Base-by-base conservation (phyloP, 1,139 yeast genomes). In the Pichia sp. region DNA sequence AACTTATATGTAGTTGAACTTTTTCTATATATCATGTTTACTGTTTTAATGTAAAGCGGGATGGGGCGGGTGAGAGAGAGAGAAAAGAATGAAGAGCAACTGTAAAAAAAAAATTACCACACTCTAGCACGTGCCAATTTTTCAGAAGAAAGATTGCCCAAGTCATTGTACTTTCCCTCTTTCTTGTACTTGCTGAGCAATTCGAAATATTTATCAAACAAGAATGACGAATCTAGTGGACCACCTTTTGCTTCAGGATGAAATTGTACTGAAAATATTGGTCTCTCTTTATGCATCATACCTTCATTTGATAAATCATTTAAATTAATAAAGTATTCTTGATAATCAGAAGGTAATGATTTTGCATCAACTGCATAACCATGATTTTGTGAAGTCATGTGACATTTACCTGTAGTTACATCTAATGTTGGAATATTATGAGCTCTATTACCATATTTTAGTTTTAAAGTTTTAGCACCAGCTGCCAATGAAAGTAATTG, bases 241-340 rank as follows among this genome's bases (percentile, higher is more conserved):
- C 98, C 98, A 53, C 98, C 98, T 69, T 89, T 91, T 47, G 98
- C 98, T 66, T 91, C 98, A 36, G 98, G 98, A 62, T 91, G 98
- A 75, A 91, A 91, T 64, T 91, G 98, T 4, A 95, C 86, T 24
- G 96, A 86, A 67, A 89, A 91, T 43, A 89, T 83, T 39, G 98
- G 98, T 60, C 77, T 81, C 34, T 76, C 61, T 49, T 71, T 74
- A 65, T 91, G 97, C 56, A 79, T 82, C 95, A 91, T 88, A 55
- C 98, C 98, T 68, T 91, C 98, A 62, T 91, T 91, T 41, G 95
- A 84, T 63, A 85, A 81, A 64, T 91, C 98, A 62, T 91, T 91
- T 68, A 91, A 72, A 67, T 91, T 91, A 54, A 91, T 75, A 62
- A 91, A 91, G 63, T 80, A 89, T 56, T 86, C 89, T 61, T 73